Conservation (phyloP, 2,329 filamentous ascomycete genomes). For the Gaeumannomyces tritici region DNA sequence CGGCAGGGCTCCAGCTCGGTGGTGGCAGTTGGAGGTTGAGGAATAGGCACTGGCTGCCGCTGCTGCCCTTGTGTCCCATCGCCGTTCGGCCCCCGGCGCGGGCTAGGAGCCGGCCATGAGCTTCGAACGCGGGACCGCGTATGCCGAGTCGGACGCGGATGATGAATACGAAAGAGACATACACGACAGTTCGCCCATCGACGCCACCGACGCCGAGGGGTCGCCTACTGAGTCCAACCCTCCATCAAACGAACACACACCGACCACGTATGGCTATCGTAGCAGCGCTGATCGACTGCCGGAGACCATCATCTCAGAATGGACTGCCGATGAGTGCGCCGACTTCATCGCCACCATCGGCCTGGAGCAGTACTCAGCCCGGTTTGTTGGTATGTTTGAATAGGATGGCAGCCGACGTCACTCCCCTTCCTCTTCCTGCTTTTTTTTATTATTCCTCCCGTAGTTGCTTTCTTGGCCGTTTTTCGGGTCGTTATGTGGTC, state of each 20-base stretch:
- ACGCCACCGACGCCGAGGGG: constrained; percentile 55
- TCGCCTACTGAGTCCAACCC: constrained; percentile 66
- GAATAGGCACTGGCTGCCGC: too few species aligned
- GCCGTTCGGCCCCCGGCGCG: too few species aligned
- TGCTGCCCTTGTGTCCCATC: too few species aligned
- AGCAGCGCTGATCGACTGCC: constrained; percentile 57
- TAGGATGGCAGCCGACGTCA: not conserved
- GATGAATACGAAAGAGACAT: constrained; percentile 74
- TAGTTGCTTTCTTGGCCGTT: constrained; percentile 9
- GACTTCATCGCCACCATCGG: constrained; percentile 78
- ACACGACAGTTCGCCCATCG: constrained; percentile 56
- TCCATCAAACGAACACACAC: constrained; percentile 64
- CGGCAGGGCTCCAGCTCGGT: too few species aligned
- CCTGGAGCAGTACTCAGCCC: constrained; percentile 71
- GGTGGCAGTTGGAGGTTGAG: too few species aligned
- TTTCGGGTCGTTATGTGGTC: not conserved
- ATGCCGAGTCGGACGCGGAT: constrained; percentile 72
- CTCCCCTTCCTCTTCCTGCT: not conserved
- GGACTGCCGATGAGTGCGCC: constrained; percentile 79
- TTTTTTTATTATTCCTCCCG: constrained; percentile 3
- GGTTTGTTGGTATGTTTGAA: constrained; percentile 63
- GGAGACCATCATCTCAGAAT: constrained; percentile 68
- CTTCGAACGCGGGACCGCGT: constrained; percentile 58
- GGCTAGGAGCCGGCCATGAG: constrained; percentile 31
- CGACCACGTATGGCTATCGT: constrained; percentile 65